Base-by-base conservation (phyloP, 768 basidiomycete species). In the Mycena amicta region DNA sequence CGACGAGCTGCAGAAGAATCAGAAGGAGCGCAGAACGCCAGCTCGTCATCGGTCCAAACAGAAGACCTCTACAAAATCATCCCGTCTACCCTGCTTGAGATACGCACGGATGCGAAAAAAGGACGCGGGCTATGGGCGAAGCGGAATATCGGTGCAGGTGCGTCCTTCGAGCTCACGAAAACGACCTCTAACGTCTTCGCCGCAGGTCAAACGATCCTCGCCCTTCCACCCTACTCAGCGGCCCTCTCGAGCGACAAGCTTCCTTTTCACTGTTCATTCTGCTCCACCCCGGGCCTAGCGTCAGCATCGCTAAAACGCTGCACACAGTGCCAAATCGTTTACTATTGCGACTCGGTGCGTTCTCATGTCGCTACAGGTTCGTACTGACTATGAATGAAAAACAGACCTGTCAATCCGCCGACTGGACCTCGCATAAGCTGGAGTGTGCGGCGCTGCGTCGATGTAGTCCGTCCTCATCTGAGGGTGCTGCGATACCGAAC, bases 281-380 rank as follows among this genome's bases (percentile, higher is more conserved):
- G 94, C 65, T 78, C 80, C 74, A 73, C 0, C 66, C 77, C 1
- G 70, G 79, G 13, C 62, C 72, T 1, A 27, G 71, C 0, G 56
- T 68, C 20, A 70, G 75, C 0, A 68, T 94, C 43, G 13, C 43
- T 23, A 56, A 87, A 84, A 67, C 77, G 90, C 50, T 98, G 96
- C 70, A 83, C 88, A 0, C 78, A 76, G 4, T 98, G 96, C 69
- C 82, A 81, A 50, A 72, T 75, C 0, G 68, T 92, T 1, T 80
- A 83, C 66, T 98, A 98, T 66, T 98, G 96, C 68, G 81, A 87
- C 53, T 61, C 76, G 16, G 92, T 93, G 67, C 33, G 87, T 73
- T 4, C 31, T 29, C 39, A 56, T 22, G 40, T 62, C 41, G 6
- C 49, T 27, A 54, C 25, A 30, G 23, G 56, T 60, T 28, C 41